Base-by-base conservation (phyloP, 2,329 filamentous ascomycete genomes). In the Aspergillus ochraceus region DNA sequence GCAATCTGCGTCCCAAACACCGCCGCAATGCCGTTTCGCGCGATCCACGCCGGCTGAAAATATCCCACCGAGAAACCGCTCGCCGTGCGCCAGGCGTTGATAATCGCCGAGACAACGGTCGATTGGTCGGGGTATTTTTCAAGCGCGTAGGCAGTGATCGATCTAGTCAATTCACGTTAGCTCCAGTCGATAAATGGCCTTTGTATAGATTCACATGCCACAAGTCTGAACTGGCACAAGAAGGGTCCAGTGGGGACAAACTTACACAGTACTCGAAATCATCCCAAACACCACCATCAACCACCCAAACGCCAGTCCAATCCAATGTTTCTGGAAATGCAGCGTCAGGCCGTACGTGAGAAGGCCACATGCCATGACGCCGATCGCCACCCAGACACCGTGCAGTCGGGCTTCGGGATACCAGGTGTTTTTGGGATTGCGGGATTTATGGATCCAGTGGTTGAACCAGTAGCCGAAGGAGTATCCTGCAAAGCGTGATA, bases 31-130 rank as follows among this genome's bases (percentile, higher is more conserved):
- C 74, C 73, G 55, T 74, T 68, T 6, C 64, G 66, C 19, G 61
- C 54, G 17, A 76, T 74, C 74, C 74, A 76, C 1, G 67, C 58
- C n/a, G 72, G 68, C 61, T 76, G 74, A 60, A 75, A 76, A 57
- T 76, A 77, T 14, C 66, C 72, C 20, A 77, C 74, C 0, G 71
- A 68, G 39, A 76, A 76, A 1, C 75, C 75, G n/a, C 75, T 74
- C 11, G 71, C 71, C 4, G 74, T 76, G 6, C 75, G 71, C 74
- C 75, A 76, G 65, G 75, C 73, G 57, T 77, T 77, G 53, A 77
- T 64, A 26, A 76, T 76, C 2, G 73, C 72, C 1, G 69, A 71
- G 36, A 76, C 74, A 5, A 66, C 63, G 1, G 75, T 74, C 2
- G 75, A 63, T 47, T 75, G 69, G 3, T 66, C 60, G 4, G 74